Evolutionary conservation across 2,329 filamentous ascomycete genomes (phyloP), one percentile per base, ranked within the genome.

Genomic region (Trichothecium sympodiale): DNA sequence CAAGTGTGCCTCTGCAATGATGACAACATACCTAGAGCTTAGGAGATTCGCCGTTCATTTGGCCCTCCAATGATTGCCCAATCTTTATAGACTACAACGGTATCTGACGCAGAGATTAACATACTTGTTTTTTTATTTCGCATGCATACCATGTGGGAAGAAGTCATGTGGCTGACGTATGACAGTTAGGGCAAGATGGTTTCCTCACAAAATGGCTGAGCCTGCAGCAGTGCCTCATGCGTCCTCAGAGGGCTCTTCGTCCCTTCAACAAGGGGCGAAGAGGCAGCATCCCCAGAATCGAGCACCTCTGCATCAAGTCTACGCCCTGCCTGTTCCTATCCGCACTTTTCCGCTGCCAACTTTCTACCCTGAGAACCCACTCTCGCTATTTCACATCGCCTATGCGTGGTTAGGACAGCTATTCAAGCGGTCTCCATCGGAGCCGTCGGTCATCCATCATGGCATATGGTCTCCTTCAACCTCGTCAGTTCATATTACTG

Each of bases 31-130:
- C 20, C 20, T 6, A 25, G 20, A 25, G 67, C 73, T 63, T 67
- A 78, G 71, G 72, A 69, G 65, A 59, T 49, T 33, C 31, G 32
- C 63, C 64, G 64, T 69, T 69, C 67, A 68, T 58, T 68, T 65
- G 61, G 65, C 54, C 65, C 72, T 74, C n/a, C 71, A 45, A 61
- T 80, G 77, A 69, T 62, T 61, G 73, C 64, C 69, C 65, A 65
- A 71, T 70, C 53, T 58, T 60, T 75, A 79, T 81, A 83, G 83
- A 91, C 84, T 91, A 91, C 83, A 89, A 91, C 84, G 84, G 84
- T 91, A 91, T 91, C 84, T 91, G 84, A 91, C 73, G 27, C 40
- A 40, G 29, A 33, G 39, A 26, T 32, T 41, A 43, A 39, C 4
- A 20, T 35, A 39, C 48, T 38, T 44, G 38, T 17, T 36, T 35